These are phyloP conservation scores for Capniomyces stellatus DNA, from an alignment of 371 early-diverging fungal species.

Conservation along the genomic window DNA sequence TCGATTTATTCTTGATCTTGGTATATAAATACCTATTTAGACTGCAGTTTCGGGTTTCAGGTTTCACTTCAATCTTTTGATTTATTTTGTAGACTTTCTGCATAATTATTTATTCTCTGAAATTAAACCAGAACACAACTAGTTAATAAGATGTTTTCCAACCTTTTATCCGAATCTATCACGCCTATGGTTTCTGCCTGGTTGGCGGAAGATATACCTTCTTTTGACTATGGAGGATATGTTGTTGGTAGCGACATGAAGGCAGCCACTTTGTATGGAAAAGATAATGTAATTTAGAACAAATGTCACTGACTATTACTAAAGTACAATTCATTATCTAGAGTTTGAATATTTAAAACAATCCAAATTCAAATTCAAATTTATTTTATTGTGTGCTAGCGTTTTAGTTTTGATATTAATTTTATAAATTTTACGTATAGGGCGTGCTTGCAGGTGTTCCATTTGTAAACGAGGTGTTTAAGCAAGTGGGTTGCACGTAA, in stretches of 20 bases:
- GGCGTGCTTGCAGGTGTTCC: constrained; percentile 90
- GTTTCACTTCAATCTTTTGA: too few relatives aligned
- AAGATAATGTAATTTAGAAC: constrained; percentile 25
- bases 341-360: too few relatives aligned
- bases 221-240: constrained; percentile 92
- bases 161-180: constrained; percentile 60
- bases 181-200: constrained; percentile 48
- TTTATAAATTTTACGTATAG: constrained; percentile 6
- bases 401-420: background rate
- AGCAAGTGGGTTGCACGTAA: constrained; percentile 70
- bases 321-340: too few relatives aligned
- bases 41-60: too few relatives aligned
- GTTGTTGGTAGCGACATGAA: constrained; percentile 85
- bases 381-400: background rate
- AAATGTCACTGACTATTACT: too few relatives aligned
- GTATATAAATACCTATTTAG: too few relatives aligned
- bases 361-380: too few relatives aligned
- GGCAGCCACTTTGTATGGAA: constrained; percentile 68
- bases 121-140: too few relatives aligned
- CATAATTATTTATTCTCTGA: too few relatives aligned
- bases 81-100: too few relatives aligned
- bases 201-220: constrained; percentile 86
- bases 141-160: constrained; percentile 9
- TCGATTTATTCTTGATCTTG: too few relatives aligned
- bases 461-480: constrained; percentile 87